phyloP scores from a whole-genome alignment of 2,329 filamentous ascomycete species.

The Alternaria hordeiaustralica region DNA sequence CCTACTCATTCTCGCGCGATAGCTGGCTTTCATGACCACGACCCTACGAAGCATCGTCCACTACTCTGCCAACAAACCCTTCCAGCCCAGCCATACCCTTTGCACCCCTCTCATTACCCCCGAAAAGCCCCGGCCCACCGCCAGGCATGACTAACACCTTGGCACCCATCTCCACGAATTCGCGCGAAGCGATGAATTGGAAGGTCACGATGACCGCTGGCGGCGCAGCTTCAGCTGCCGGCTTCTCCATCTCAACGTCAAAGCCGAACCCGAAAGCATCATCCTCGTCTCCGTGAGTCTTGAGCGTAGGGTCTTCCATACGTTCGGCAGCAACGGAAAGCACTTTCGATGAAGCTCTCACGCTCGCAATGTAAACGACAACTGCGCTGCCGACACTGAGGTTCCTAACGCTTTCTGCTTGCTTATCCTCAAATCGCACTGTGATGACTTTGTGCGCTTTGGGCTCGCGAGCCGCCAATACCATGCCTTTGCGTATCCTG shows the following conservation, averaged over 20 bases:
- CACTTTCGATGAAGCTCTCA: constrained; percentile 81
- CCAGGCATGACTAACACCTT: constrained; percentile 75
- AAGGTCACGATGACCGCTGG: constrained; percentile 62
- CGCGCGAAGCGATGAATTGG: constrained; percentile 71
- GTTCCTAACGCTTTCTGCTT: constrained; percentile 63
- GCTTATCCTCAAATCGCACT: constrained; percentile 67
- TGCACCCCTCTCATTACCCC: constrained; percentile 60
- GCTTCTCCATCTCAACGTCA: constrained; percentile 51
- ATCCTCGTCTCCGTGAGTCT: constrained; percentile 32
- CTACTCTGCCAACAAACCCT: constrained; percentile 72
- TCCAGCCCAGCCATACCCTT: constrained; percentile 67
- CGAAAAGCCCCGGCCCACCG: constrained; percentile 64
- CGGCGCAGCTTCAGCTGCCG: constrained; percentile 28
- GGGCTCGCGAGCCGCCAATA: constrained; percentile 68
- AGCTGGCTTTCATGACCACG: no score
- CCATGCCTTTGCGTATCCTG: constrained; percentile 77
- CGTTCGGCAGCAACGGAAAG: constrained; percentile 53
- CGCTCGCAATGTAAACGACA: constrained; percentile 86
- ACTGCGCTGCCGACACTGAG: constrained; percentile 73
- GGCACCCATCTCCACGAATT: constrained; percentile 76
- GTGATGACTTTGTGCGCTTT: constrained; percentile 59
- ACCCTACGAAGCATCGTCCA: constrained; percentile 18
- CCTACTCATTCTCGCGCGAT: background rate
- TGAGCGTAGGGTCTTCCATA: no score
- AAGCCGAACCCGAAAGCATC: constrained; percentile 66